These are phyloP conservation scores for Mangifera indica DNA, from an alignment of 345 rosid genomes.

Conservation along the genomic window DNA sequence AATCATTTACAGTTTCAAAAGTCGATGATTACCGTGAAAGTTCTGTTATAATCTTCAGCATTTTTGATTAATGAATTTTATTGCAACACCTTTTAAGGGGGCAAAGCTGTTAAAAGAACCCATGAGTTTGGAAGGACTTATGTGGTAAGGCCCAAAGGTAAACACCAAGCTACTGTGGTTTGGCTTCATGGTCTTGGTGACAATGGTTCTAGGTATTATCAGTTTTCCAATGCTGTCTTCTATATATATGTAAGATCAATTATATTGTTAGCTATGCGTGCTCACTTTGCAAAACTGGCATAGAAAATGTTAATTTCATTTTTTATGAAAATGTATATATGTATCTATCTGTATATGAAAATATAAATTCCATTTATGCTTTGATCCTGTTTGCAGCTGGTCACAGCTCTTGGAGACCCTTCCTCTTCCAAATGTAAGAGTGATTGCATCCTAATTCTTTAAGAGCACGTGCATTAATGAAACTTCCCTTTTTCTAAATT, in stretches of 20 bases:
- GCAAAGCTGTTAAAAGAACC: conserved; percentile 50
- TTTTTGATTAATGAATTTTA: not conserved
- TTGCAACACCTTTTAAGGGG: conserved; percentile 36
- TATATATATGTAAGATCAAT: not conserved
- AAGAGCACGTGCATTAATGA: not conserved
- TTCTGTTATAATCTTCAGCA: not conserved
- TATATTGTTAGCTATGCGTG: too few species aligned
- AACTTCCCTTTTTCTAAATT: not conserved
- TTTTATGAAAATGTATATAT: too few species aligned
- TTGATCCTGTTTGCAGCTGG: conserved; percentile 75
- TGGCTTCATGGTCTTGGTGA: conserved; percentile 99
- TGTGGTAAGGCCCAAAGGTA: conserved; percentile 94
- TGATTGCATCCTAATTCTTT: not conserved
- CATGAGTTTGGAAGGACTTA: conserved; percentile 85
- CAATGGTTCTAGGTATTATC: conserved; percentile 79
- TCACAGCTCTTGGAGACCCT: conserved; percentile 93
- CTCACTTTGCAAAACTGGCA: too few species aligned
- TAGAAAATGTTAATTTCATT: too few species aligned
- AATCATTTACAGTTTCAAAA: not conserved
- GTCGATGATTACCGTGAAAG: not conserved
- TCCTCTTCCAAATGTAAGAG: conserved; percentile 89
- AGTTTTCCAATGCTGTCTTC: conserved; percentile 8
- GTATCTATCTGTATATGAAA: too few species aligned
- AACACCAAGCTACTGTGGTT: conserved; percentile 92
- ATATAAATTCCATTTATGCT: conserved; percentile 19